Evolutionary conservation across 495 filamentous ascomycete genomes (phyloP).

Genomic region (Penicillium desertorum): DNA sequence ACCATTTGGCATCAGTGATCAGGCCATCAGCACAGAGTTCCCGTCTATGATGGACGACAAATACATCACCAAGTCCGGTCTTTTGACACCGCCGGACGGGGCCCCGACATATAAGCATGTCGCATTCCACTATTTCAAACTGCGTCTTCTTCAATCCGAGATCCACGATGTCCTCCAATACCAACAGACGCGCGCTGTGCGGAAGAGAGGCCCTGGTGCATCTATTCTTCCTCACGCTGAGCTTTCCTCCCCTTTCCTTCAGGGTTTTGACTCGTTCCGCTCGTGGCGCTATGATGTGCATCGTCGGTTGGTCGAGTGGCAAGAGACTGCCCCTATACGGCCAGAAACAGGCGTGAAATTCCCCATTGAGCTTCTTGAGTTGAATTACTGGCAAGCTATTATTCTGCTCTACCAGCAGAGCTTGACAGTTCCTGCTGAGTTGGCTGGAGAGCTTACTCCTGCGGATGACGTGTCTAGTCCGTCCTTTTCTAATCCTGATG

Average conservation of each 20-base stretch:
- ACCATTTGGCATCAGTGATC: constrained; percentile 90
- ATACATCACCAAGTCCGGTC: constrained; percentile 83
- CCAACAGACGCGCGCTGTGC: constrained; percentile 64
- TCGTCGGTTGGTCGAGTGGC: constrained; percentile 81
- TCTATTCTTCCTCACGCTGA: constrained; percentile 76
- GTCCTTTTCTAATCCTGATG: constrained; percentile 54
- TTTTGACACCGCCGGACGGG: constrained; percentile 54
- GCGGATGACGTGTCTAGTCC: constrained; percentile 67
- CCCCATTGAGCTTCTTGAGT: constrained; percentile 78
- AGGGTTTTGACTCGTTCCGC: constrained; percentile 79
- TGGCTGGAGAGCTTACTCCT: constrained; percentile 75
- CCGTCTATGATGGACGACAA: constrained; percentile 83
- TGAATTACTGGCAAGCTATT: constrained; percentile 98
- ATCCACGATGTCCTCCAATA: constrained; percentile 92
- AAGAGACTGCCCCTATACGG: constrained; percentile 72
- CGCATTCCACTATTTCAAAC: constrained; percentile 85
- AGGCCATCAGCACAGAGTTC: constrained; percentile 92
- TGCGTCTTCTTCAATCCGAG: constrained; percentile 91
- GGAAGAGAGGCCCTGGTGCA: constrained; percentile 48
- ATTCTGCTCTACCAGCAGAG: constrained; percentile 95
- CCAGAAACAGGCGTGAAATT: constrained; percentile 82
- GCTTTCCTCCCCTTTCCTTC: constrained; percentile 80
- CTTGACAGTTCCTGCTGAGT: constrained; percentile 77
- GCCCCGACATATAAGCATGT: constrained; percentile 83
- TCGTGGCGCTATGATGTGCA: constrained; percentile 90